Evolutionary conservation across 2,329 filamentous ascomycete species (phyloP).

Genomic region (Colletotrichum paranaense): DNA sequence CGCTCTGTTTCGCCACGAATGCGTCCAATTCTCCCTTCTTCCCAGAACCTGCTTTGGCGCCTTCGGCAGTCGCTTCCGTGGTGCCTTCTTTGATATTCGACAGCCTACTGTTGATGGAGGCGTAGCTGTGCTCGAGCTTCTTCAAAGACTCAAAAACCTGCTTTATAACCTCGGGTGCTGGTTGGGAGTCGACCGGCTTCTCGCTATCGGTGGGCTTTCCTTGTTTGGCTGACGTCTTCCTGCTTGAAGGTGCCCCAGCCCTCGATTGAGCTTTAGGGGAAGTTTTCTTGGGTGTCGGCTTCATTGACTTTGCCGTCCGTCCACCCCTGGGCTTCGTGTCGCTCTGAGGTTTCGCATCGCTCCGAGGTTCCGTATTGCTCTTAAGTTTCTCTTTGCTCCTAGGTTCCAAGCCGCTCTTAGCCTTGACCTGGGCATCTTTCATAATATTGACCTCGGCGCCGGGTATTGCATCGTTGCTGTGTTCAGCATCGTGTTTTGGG

Average conservation of each 20-base stretch:
- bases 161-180: slow-evolving; percentile 2
- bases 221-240: not conserved
- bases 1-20: slow-evolving; percentile 38
- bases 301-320: not conserved
- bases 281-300: not conserved
- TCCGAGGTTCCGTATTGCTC: too few species aligned
- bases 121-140: slow-evolving; percentile 23
- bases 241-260: not conserved
- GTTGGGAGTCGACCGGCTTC: not conserved
- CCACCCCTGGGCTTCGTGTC: not conserved
- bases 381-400: not conserved
- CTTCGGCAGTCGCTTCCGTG: not conserved
- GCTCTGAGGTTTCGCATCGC: not conserved
- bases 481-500: not conserved
- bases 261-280: not conserved
- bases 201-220: not conserved
- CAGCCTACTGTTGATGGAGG: slow-evolving; percentile 19
- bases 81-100: not conserved
- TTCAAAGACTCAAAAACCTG: slow-evolving; percentile 22
- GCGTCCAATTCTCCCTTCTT: not conserved
- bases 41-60: not conserved
- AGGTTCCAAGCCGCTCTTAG: not conserved
- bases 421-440: not conserved
- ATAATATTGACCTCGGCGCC: not conserved
- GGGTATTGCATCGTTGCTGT: not conserved